phyloP scores from a whole-genome alignment of 2,329 filamentous ascomycete species.

The Biscogniauxia sp. region DNA sequence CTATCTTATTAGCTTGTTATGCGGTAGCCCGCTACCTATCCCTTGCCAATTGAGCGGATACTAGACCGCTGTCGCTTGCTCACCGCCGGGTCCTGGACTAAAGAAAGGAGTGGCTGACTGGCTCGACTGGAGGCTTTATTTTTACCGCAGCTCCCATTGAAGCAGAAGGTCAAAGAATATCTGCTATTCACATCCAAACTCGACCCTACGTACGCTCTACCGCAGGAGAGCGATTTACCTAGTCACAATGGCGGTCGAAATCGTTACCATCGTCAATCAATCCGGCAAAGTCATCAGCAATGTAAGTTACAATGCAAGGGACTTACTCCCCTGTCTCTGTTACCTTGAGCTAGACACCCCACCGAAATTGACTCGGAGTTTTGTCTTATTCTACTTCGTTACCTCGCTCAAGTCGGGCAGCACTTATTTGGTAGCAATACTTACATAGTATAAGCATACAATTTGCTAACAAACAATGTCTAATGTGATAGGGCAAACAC shows the following conservation, averaged over 20 bases:
- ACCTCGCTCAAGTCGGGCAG: background rate
- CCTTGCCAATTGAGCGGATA: background rate
- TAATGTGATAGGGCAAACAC: slow-evolving; percentile 70
- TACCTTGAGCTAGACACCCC: slow-evolving; percentile 2
- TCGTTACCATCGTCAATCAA: slow-evolving; percentile 33
- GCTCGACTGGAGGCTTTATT: background rate
- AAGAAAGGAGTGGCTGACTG: background rate
- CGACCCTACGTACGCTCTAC: no score
- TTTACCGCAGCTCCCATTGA: background rate
- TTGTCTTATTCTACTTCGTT: background rate
- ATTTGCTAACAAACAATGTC: background rate
- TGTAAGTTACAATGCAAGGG: slow-evolving; percentile 23
- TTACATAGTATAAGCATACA: background rate
- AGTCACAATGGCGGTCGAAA: slow-evolving; percentile 28
- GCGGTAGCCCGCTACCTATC: background rate
- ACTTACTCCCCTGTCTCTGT: slow-evolving; percentile 3
- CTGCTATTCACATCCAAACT: slow-evolving; percentile 10
- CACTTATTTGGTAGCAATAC: slow-evolving; percentile 8
- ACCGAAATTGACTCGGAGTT: background rate
- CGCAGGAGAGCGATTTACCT: slow-evolving; percentile 6
- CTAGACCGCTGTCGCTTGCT: background rate
- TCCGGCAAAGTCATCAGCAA: slow-evolving; percentile 35
- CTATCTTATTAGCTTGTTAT: background rate
- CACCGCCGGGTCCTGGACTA: slow-evolving; percentile 1
- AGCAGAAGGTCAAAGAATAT: background rate